phyloP scores from a whole-genome alignment of 805 yeast genomes.

The Candida coquimbonensis region DNA sequence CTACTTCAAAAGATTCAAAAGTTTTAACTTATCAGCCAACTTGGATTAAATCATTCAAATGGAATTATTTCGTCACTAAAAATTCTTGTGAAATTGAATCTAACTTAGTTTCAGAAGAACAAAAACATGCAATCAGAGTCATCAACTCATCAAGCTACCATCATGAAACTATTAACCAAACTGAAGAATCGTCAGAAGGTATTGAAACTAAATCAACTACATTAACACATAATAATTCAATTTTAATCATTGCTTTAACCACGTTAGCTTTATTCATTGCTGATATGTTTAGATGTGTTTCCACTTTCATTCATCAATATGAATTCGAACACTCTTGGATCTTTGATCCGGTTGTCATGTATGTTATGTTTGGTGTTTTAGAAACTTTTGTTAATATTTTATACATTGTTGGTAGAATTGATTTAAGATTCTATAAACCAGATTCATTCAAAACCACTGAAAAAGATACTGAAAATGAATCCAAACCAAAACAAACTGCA shows the following conservation, averaged over 20 bases:
- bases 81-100: slow-evolving; percentile 42
- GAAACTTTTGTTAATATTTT: slow-evolving; percentile 52
- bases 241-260: slow-evolving; percentile 35
- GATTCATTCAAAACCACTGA: slow-evolving; percentile 32
- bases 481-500: background rate
- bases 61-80: slow-evolving; percentile 51
- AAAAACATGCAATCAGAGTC: slow-evolving; percentile 44
- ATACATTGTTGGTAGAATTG: slow-evolving; percentile 60
- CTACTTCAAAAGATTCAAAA: slow-evolving; percentile 44
- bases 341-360: slow-evolving; percentile 54
- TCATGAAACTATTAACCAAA: slow-evolving; percentile 24
- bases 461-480: background rate
- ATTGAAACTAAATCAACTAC: background rate
- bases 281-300: slow-evolving; percentile 43
- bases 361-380: slow-evolving; percentile 60
- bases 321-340: slow-evolving; percentile 35
- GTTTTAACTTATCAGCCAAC: slow-evolving; percentile 62
- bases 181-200: slow-evolving; percentile 4
- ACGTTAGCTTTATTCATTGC: slow-evolving; percentile 45
- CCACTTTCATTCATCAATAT: slow-evolving; percentile 31
- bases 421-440: slow-evolving; percentile 74
- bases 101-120: slow-evolving; percentile 26
- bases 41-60: slow-evolving; percentile 64
- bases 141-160: slow-evolving; percentile 50
- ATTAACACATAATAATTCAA: slow-evolving; percentile 27